phyloP scores from a whole-genome alignment of 768 basidiomycete genomes.

The Lactarius vividus region DNA sequence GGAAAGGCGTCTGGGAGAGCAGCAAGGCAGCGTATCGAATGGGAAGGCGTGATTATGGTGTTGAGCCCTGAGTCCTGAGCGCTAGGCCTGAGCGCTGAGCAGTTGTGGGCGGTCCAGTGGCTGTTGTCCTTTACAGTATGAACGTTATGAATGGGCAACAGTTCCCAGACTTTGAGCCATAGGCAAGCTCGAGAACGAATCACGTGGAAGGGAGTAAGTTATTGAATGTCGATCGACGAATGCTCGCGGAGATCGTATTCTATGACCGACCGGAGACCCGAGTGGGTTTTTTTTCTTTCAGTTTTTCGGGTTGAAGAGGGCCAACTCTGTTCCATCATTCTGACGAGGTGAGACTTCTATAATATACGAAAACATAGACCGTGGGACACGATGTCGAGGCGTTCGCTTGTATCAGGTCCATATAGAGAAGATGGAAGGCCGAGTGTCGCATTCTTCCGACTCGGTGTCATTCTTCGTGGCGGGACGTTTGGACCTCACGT shows the following conservation, averaged over 20 bases:
- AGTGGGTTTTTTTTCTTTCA: too few relatives aligned
- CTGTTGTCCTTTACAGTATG: too few relatives aligned
- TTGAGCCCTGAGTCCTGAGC: too few relatives aligned
- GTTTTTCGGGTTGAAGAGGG: too few relatives aligned
- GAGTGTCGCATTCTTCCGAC: neutral
- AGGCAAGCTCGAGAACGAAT: neutral
- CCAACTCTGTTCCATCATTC: neutral
- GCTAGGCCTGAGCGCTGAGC: too few relatives aligned
- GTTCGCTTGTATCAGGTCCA: neutral
- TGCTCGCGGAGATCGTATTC: neutral
- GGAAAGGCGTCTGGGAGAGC: too few relatives aligned
- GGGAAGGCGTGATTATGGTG: too few relatives aligned
- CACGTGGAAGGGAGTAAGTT: neutral
- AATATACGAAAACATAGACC: neutral
- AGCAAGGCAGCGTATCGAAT: too few relatives aligned
- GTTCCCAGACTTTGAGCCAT: too few relatives aligned
- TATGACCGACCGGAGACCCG: neutral
- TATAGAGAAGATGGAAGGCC: neutral
- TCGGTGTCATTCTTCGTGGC: neutral
- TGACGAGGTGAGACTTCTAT: neutral
- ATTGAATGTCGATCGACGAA: neutral
- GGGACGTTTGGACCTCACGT: neutral
- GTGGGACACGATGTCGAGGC: neutral
- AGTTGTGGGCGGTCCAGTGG: too few relatives aligned
- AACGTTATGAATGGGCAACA: too few relatives aligned